Evolutionary conservation across 139 green algal genomes (phyloP).

Genomic region (Coccomyxa sp.): DNA sequence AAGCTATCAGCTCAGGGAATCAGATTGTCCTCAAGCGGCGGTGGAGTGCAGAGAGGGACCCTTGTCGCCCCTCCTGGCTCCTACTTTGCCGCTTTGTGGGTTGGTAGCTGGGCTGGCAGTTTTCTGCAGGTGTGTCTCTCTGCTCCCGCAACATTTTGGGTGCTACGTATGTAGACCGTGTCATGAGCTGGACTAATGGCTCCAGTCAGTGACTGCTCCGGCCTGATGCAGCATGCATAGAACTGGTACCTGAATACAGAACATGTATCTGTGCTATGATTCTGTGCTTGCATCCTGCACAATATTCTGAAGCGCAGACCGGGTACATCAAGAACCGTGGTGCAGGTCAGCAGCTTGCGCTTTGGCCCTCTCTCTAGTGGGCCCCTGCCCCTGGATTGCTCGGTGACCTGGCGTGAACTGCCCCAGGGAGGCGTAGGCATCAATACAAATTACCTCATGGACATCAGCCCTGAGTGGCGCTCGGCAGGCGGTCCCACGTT

Average conservation of each 20-base stretch:
- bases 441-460: background rate
- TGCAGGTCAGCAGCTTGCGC: too few relatives aligned
- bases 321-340: too few relatives aligned
- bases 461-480: background rate
- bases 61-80: background rate
- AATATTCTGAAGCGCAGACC: too few relatives aligned
- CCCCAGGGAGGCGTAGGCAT: background rate
- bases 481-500: background rate
- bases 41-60: background rate
- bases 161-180: too few relatives aligned
- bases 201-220: too few relatives aligned
- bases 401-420: background rate
- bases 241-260: too few relatives aligned
- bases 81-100: background rate
- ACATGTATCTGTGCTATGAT: too few relatives aligned
- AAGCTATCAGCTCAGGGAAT: background rate
- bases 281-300: too few relatives aligned
- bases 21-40: background rate
- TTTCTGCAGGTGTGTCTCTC: background rate
- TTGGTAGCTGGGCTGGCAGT: background rate
- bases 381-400: background rate
- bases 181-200: too few relatives aligned
- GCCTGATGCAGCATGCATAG: too few relatives aligned
- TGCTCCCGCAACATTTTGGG: too few relatives aligned
- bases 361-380: background rate